Base-by-base conservation (phyloP, 2,329 filamentous ascomycete species). In the Madurella mycetomatis region DNA sequence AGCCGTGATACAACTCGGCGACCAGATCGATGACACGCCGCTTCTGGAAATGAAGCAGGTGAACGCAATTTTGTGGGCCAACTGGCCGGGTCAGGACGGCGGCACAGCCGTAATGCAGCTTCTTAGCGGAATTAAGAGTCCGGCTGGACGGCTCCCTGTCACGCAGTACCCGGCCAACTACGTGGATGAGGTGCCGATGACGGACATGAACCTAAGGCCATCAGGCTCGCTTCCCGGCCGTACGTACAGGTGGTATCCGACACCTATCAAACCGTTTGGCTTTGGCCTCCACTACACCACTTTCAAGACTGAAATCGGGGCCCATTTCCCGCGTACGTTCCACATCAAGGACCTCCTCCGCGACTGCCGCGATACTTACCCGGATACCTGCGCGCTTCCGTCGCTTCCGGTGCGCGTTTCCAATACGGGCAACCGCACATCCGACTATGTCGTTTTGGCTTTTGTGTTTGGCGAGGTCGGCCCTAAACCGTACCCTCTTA, bases 81-180 rank as follows among this genome's bases (percentile, higher is more conserved):
- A 80, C 1, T 84, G 80, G 56, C 81, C 82, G 0, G 81, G 82
- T 1, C 81, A 84, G 65, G 76, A 77, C 44, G 82, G 82, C 15
- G 82, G 82, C 7, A 67, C 69, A 4, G 82, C 81, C 0, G 65
- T 83, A 5, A 67, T 82, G 43, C 73, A 82, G 54, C 71, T 83
- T 47, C 55, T 84, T 39, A 76, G 72, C 15, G 82, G 82, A 1
- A 69, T 69, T 5, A 68, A 64, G 7, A 69, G 76, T 1, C 78
- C 78, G 2, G 80, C 79, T 17, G 81, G 79, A 3, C 71, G 80
- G 44, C 65, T 83, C 4, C 77, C 80, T 4, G 70, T 78, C 3
- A 83, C 79, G 2, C 75, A 81, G 63, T 84, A 84, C 58, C 80
- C 79, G 0, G 71, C 74, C 1, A 67, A 68, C 41, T 84, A 83